A percentile compares a stretch with the other conserved stretches of the same genome.
Evolutionary conservation across 208 protist genomes (phyloP).

Genomic region (Leishmania mexicana): DNA sequence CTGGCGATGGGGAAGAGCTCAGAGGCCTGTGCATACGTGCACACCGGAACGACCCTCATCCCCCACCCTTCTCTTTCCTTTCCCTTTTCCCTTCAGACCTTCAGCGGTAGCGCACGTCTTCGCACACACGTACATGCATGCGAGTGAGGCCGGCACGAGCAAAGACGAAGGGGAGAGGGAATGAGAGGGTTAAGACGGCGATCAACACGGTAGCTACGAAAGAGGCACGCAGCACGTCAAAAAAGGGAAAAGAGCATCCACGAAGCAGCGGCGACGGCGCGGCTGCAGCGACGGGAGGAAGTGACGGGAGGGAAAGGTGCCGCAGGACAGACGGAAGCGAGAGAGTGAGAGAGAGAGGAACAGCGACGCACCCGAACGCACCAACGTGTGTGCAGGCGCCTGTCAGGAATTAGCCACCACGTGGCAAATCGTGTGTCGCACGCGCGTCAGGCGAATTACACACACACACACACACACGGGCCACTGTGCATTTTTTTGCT

Average conservation of each 20-base stretch:
- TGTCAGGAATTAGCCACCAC: background rate
- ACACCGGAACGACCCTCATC: background rate
- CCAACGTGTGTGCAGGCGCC: background rate
- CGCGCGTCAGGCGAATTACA: background rate
- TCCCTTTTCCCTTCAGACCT: background rate
- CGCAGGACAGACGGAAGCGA: background rate
- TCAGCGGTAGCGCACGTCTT: background rate
- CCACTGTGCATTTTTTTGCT: background rate
- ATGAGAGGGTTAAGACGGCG: background rate
- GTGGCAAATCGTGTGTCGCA: background rate
- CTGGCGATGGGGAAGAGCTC: background rate
- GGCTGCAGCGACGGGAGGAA: background rate
- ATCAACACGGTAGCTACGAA: background rate
- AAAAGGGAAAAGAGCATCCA: background rate
- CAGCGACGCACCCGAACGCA: background rate
- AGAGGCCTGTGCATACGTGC: background rate
- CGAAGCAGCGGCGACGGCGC: background rate
- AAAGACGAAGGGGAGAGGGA: background rate
- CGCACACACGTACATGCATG: conserved; percentile 4
- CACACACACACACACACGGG: background rate
- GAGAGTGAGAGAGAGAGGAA: background rate
- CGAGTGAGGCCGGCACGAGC: background rate
- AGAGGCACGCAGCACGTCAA: background rate
- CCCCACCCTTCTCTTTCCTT: background rate
- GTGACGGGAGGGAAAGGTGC: background rate